These are phyloP conservation scores for Leptographium lundbergii DNA, from an alignment of 2,329 filamentous ascomycete species.

Conservation along the genomic window DNA sequence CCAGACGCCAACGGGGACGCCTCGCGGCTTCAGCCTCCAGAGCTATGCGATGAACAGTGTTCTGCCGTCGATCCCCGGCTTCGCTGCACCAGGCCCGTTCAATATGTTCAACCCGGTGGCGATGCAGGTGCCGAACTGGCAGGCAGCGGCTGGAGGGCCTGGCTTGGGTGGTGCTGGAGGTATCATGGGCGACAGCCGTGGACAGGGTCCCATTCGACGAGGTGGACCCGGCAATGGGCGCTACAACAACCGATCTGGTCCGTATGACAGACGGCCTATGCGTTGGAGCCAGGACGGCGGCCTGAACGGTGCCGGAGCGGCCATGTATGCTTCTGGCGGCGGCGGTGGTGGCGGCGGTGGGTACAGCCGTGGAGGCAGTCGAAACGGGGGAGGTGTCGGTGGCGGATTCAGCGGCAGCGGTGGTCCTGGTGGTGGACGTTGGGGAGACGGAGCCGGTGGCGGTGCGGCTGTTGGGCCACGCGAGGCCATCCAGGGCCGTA, in stretches of 20 bases:
- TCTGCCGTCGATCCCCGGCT: constrained; percentile 47
- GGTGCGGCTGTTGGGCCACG: constrained; percentile 69
- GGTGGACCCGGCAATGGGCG: constrained; percentile 36
- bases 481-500: constrained; percentile 85
- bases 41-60: constrained; percentile 52
- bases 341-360: constrained; percentile 30
- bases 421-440: constrained; percentile 35
- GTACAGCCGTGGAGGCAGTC: constrained; percentile 19
- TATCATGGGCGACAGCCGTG: constrained; percentile 47
- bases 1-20: constrained; percentile 69
- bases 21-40: constrained; percentile 79
- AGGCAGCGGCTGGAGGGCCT: constrained; percentile 15
- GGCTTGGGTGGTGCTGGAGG: constrained; percentile 35
- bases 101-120: constrained; percentile 39
- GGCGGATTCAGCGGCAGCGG: constrained; percentile 20
- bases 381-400: constrained; percentile 28
- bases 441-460: constrained; percentile 62
- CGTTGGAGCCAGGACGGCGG: constrained; percentile 31
- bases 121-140: constrained; percentile 34
- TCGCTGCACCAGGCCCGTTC: constrained; percentile 26
- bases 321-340: constrained; percentile 21
- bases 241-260: constrained; percentile 52
- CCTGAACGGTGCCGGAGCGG: constrained; percentile 25
- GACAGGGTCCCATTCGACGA: constrained; percentile 54
- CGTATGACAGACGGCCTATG: constrained; percentile 57